Evolutionary conservation across 2,329 filamentous ascomycete species (phyloP), one percentile per base, ranked within the genome.

Genomic region (Curvularia sp.): DNA sequence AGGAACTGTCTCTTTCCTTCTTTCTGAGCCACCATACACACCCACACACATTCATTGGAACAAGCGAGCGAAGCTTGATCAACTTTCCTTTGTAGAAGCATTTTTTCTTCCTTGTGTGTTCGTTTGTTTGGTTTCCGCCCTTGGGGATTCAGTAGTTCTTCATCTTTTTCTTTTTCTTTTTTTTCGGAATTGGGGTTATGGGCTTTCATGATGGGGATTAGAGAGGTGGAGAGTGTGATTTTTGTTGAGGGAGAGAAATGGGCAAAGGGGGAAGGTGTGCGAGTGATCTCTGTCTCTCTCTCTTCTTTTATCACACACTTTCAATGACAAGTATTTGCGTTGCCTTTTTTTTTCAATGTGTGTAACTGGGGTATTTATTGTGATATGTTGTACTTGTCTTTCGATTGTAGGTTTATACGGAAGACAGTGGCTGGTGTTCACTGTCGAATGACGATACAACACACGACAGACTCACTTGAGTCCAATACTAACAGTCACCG

Each of bases 291-390:
- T 25, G 39, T 42, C 9, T 13, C 3, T 42, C 39, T 42, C 39
- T 42, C 18, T 42, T 42, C 21, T 46, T 39, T 30, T 28, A 13
- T 9, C 46, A 19, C 18, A 23, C 32, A 54, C 30, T 66, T 75
- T 73, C 70, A 72, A 74, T 69, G 68, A 72, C 71, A 74, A 61
- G 74, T 74, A 73, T 72, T 74, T 61, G 48, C 50, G 19, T 28
- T 30, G 25, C 43, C 43, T 45, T 61, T 60, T 60, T 42, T 48
- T 15, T 30, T 7, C 18, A 19, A 5, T 52, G 23, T 13, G 23
- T 43, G 12, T 7, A n/a, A n/a, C n/a, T n/a, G n/a, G n/a, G n/a
- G n/a, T n/a, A n/a, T n/a, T n/a, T n/a, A n/a, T n/a, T 42, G 30
- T 13, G 25, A 46, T 30, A 30, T 19, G 1, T n/a, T 13, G 15